These are phyloP conservation scores for Lasiodiplodia hormozganensis DNA, from an alignment of 2,329 filamentous ascomycete species.

Conservation along the genomic window DNA sequence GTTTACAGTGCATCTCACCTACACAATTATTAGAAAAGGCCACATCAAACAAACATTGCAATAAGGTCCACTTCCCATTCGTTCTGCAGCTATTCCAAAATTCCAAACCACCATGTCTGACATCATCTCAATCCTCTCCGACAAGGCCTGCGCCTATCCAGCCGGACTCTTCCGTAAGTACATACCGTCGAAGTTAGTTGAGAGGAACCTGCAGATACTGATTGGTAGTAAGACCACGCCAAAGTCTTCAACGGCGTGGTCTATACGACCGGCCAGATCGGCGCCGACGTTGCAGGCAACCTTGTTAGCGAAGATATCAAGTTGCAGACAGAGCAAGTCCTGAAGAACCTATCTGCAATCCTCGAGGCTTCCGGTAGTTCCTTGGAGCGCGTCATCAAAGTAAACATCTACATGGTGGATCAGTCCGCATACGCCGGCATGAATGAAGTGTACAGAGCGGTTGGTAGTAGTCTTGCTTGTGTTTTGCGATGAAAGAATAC, in stretches of 20 bases:
- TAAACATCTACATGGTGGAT: slow-evolving; percentile 41
- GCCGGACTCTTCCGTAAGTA: slow-evolving; percentile 19
- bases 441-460: slow-evolving; percentile 43
- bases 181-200: not conserved
- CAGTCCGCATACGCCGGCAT: slow-evolving; percentile 41
- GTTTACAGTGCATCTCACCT: not conserved
- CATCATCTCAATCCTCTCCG: slow-evolving; percentile 13
- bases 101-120: not conserved
- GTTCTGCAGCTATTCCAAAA: not conserved
- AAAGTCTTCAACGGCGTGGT: slow-evolving; percentile 10
- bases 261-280: slow-evolving; percentile 20
- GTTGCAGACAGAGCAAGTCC: slow-evolving; percentile 31
- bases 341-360: slow-evolving; percentile 41
- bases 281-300: slow-evolving; percentile 10
- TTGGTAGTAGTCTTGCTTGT: not conserved
- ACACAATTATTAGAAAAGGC: not conserved
- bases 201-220: too few species aligned
- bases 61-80: not conserved
- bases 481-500: not conserved
- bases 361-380: slow-evolving; percentile 40
- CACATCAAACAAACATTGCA: not conserved
- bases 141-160: slow-evolving; percentile 23
- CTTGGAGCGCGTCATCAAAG: slow-evolving; percentile 40
- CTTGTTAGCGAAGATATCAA: slow-evolving; percentile 21
- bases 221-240: slow-evolving; percentile 9